A percentile compares a stretch with the other conserved stretches of the same genome.
phyloP scores from a whole-genome alignment of 495 filamentous ascomycete genomes.

The Hypoxylon rickii region DNA sequence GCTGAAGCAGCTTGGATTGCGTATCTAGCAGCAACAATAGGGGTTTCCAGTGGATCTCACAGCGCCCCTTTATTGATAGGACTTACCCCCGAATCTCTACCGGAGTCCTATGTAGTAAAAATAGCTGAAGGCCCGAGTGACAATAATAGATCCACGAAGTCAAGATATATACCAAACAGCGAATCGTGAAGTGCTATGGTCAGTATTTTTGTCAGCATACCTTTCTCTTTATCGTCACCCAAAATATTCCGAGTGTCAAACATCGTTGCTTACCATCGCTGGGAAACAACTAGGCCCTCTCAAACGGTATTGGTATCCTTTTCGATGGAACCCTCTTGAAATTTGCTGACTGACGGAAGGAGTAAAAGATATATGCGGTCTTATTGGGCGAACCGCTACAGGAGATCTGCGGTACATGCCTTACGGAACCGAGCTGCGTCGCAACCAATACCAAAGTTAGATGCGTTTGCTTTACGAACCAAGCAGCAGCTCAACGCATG shows the following conservation, averaged over 20 bases:
- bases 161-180: conserved; percentile 2
- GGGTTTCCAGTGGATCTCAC: background rate
- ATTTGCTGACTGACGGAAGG: conserved; percentile 6
- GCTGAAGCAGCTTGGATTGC: no score
- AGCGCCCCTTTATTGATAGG: background rate
- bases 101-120: conserved; percentile 15
- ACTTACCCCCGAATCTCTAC: background rate
- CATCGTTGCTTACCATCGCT: conserved; percentile 1
- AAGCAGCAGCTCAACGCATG: no score
- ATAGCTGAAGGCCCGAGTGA: conserved; percentile 11
- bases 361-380: background rate
- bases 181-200: conserved; percentile 13
- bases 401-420: conserved; percentile 17
- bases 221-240: no score
- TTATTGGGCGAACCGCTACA: conserved; percentile 15
- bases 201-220: no score
- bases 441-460: background rate
- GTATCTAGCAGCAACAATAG: background rate
- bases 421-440: background rate
- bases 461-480: no score
- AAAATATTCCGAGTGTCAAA: no score
- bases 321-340: conserved; percentile 19
- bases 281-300: conserved; percentile 8
- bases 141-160: conserved; percentile 4
- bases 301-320: conserved; percentile 24